Evolutionary conservation across 257 asterid genomes (phyloP), one percentile per base, ranked within the genome.

Genomic region (Solanum okadae): DNA sequence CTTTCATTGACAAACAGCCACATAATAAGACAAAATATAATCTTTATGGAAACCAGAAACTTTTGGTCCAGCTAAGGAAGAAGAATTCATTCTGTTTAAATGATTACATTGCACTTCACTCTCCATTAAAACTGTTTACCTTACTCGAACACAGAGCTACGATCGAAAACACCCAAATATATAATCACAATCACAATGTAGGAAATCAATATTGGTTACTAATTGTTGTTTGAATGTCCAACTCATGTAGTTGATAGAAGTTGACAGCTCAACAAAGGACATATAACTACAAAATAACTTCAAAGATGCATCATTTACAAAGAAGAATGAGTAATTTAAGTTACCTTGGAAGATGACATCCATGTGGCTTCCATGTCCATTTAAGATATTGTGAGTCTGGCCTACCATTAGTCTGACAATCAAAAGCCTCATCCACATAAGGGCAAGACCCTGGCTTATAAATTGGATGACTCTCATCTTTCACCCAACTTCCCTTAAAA

Each of bases 361-460:
- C 97, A 93, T 93, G 91, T 20, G 99, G 99, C 83, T 94, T 94
- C 99, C 99, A 97, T 90, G 95, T 92, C 99, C 98, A 96, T 37
- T 96, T 94, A 38, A 94, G 86, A 88, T 97, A 97, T 22, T 88
- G 94, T 31, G 93, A 93, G 42, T 97, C 99, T 10, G 94, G 96
- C 93, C 99, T 94, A 37, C 99, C 99, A 72, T 97, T 97, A 68
- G 87, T 88, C 91, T 94, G 98, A 61, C 99, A 97, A 90, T 95
- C 96, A 87, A 92, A 97, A 88, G 91, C 99, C 68, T 94, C 99
- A 78, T 97, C 98, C 11, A 97, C 99, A 70, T 94, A 96, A 5
- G 98, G 98, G 88, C 99, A 97, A 90, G 96, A 89, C 40, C 98
- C 96, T 5, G 96, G 93, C 6, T 37, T 84, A 88, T 96, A 97